Evolutionary conservation across 192 early-diverging fungal species (phyloP).

Genomic region (Gigaspora rosea): DNA sequence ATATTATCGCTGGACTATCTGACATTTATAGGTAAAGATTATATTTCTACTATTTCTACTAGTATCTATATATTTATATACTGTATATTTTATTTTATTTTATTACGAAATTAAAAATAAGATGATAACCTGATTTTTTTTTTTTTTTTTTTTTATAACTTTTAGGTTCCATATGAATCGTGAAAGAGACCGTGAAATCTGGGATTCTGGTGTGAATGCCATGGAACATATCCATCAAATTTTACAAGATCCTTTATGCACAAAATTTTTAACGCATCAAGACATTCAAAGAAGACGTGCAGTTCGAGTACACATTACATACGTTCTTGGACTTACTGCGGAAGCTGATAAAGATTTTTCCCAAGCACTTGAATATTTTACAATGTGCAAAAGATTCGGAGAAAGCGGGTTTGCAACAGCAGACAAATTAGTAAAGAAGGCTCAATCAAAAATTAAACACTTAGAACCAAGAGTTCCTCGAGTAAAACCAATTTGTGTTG

Average conservation of each 20-base stretch:
- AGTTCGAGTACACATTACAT: background rate
- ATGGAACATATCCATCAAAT: background rate
- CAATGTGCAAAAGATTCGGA: background rate
- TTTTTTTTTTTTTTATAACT: too few species aligned
- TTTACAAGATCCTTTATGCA: background rate
- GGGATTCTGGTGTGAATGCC: background rate
- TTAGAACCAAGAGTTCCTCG: background rate
- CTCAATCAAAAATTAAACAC: background rate
- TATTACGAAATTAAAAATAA: too few species aligned
- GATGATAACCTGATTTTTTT: too few species aligned
- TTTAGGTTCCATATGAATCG: background rate
- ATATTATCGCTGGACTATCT: background rate
- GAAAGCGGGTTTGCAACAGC: background rate
- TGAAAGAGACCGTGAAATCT: background rate
- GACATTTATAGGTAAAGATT: background rate
- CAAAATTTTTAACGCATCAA: background rate
- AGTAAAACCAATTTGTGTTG: background rate
- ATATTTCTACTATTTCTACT: too few species aligned
- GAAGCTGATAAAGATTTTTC: background rate
- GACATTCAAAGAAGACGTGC: background rate
- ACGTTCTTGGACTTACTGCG: background rate
- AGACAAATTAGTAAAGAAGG: background rate
- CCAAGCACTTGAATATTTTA: background rate
- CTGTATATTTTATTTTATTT: too few species aligned
- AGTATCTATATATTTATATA: too few species aligned